phyloP scores from a whole-genome alignment of 495 filamentous ascomycete species.

The Penicillium lagena region DNA sequence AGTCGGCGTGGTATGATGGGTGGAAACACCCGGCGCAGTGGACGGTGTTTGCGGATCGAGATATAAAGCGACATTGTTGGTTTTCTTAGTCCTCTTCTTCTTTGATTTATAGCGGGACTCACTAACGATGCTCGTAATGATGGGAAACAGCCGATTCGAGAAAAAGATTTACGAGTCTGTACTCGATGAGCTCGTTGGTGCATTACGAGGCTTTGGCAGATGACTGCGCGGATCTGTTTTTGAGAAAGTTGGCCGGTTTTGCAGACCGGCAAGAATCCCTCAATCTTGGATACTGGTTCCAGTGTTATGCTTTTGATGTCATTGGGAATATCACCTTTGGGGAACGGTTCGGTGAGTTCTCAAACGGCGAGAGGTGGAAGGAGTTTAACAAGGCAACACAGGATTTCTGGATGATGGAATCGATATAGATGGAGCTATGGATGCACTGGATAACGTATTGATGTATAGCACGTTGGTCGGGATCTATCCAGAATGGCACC shows the following conservation, averaged over 20 bases:
- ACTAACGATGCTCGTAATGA: background rate
- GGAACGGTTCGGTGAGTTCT: conserved; percentile 43
- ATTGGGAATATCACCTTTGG: conserved; percentile 63
- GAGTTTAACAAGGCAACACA: background rate
- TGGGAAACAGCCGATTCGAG: conserved; percentile 20
- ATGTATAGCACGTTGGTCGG: conserved; percentile 51
- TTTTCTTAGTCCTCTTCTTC: background rate
- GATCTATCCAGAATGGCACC: conserved; percentile 41
- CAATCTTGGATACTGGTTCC: conserved; percentile 48
- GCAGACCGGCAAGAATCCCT: conserved; percentile 21
- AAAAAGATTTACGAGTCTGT: conserved; percentile 38
- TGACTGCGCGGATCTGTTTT: conserved; percentile 42
- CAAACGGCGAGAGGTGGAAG: no score
- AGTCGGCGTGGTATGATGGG: conserved; percentile 32
- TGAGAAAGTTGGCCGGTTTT: conserved; percentile 35
- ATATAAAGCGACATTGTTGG: conserved; percentile 35
- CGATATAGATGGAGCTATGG: conserved; percentile 58
- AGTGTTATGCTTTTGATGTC: conserved; percentile 56
- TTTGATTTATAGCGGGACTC: no score
- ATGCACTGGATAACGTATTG: conserved; percentile 46
- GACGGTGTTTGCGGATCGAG: conserved; percentile 35
- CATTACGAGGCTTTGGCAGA: conserved; percentile 51
- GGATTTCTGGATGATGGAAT: conserved; percentile 57
- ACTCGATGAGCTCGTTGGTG: conserved; percentile 48
- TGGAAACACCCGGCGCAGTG: conserved; percentile 31